Evolutionary conservation across 1,284 basidiomycete species (phyloP), one percentile per base, ranked within the genome.

Genomic region (Malassezia sp.): DNA sequence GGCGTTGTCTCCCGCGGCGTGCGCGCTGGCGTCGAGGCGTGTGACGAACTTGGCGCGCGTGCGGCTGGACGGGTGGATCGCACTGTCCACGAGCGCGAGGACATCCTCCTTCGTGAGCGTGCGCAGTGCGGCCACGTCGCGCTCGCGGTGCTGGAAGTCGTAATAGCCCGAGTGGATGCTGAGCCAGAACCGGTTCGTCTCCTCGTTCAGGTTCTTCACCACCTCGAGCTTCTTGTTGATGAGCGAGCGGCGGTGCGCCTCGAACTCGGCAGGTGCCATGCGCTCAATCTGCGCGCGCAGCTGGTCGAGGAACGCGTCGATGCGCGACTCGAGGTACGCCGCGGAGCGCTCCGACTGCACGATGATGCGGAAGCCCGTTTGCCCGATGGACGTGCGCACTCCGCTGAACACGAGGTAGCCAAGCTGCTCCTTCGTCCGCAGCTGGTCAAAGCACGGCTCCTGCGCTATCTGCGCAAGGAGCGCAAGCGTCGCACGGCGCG

Each of bases 341-440:
- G 90, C 80, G 21, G 76, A 75, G 43, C 82, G 81, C 73, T 96
- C 90, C 58, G 84, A 87, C 74, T 99, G 93, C 23, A 97, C 79
- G 7, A 90, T 74, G 42, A 97, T 78, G n/a, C 85, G 79, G 58
- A 93, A 73, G 9, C 88, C 90, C 57, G 79, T 78, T 45, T 82
- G 77, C 28, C 80, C 82, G 2, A 57, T 41, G 18, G 49, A 42
- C 38, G 52, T 53, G 24, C 63, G 56, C 14, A 56, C 51, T 9
- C 58, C 53, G 32, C 57, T 58, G 37, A 67, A 68, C 10, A 70
- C 67, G 1, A 70, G 59, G 69, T 99, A 97, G 10, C 93, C 93
- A 0, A 99, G 77, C 71, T 97, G 93, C 70, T 97, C 88, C 70
- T 89, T 82, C 2, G 91, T 96, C n/a, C 93, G 81, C 31, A 99